A percentile compares a stretch with the other conserved stretches of the same genome.
Evolutionary conservation across 768 basidiomycete genomes (phyloP).

Genomic region (Russula lepida): DNA sequence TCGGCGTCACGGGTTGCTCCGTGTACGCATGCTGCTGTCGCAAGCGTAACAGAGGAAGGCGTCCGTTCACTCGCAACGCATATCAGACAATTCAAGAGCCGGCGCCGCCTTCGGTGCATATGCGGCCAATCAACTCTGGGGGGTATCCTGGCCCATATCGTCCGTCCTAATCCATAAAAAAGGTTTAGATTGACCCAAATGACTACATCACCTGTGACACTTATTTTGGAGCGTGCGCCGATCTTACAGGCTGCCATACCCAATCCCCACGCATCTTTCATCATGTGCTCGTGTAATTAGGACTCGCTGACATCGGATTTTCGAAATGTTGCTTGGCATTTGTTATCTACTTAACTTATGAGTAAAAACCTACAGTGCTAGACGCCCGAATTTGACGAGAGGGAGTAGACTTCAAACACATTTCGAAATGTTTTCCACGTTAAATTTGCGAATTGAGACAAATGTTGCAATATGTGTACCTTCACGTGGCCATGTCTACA

Average conservation of each 20-base stretch:
- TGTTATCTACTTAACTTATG: background rate
- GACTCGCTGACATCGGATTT: background rate
- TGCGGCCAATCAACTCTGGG: constrained; percentile 22
- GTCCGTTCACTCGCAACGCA: constrained; percentile 10
- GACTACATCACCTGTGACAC: background rate
- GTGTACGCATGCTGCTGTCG: constrained; percentile 55
- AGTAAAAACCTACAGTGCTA: background rate
- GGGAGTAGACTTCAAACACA: background rate
- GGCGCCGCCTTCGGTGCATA: constrained; percentile 26
- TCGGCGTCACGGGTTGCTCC: constrained; percentile 39
- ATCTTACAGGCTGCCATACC: background rate
- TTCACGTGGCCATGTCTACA: background rate
- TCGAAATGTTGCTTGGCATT: background rate
- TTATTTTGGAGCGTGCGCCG: background rate
- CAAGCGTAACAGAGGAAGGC: constrained; percentile 24
- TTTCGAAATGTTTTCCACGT: background rate
- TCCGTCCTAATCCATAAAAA: background rate
- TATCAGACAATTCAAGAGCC: constrained; percentile 29
- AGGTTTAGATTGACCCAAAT: background rate
- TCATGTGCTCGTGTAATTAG: background rate
- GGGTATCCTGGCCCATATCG: constrained; percentile 4
- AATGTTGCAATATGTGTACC: background rate
- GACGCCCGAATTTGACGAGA: background rate
- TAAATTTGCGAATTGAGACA: background rate
- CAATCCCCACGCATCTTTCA: background rate